A percentile compares a stretch with the other conserved stretches of the same genome.
Evolutionary conservation across 2,329 filamentous ascomycete species (phyloP).

Genomic region (Xylariaceae sp.): DNA sequence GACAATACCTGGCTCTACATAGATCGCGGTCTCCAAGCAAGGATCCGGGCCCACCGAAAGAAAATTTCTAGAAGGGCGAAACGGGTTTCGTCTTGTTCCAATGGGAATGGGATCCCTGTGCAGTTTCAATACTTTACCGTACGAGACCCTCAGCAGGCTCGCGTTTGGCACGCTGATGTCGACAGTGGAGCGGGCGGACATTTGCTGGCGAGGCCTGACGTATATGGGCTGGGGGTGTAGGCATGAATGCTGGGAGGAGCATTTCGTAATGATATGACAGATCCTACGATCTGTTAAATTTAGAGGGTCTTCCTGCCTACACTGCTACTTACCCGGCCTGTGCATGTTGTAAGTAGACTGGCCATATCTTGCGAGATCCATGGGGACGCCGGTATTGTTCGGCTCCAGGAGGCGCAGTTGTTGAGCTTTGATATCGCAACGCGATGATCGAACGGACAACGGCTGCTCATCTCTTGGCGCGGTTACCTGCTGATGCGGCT

Average conservation of each 20-base stretch:
- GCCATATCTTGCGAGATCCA: neutral
- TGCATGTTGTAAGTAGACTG: too few species aligned
- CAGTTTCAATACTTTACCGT: neutral
- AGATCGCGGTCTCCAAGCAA: neutral
- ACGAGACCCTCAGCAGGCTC: neutral
- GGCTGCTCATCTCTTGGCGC: conserved; percentile 1
- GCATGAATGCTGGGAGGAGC: neutral
- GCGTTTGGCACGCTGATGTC: neutral
- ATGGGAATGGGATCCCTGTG: neutral
- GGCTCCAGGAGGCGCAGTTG: conserved; percentile 8
- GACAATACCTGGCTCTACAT: too few species aligned
- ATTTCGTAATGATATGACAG: neutral
- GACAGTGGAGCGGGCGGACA: neutral
- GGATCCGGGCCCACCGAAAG: neutral
- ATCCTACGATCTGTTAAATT: neutral
- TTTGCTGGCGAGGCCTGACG: neutral
- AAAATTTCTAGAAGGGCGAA: neutral
- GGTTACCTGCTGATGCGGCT: conserved; percentile 9
- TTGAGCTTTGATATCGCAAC: neutral
- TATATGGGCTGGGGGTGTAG: neutral
- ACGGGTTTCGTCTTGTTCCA: neutral
- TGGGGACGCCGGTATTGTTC: neutral
- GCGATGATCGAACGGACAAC: too few species aligned
- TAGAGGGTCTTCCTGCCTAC: neutral
- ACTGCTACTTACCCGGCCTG: too few species aligned